Conservation (phyloP, 495 filamentous ascomycete genomes). For the Talaromyces adpressus region DNA sequence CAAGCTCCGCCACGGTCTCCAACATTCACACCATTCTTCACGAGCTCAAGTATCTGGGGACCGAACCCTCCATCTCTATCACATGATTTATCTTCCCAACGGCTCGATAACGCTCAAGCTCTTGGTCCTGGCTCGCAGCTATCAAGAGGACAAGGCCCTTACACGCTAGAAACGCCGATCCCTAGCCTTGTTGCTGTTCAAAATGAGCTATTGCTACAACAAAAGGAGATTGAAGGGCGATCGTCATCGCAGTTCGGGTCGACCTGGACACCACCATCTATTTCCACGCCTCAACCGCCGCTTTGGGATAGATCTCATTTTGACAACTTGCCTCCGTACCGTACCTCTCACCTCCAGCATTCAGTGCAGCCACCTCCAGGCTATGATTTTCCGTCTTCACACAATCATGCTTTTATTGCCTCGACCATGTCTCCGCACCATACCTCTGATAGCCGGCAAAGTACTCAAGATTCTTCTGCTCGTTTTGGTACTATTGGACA, state of each 20-base stretch:
- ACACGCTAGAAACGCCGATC: slow-evolving; percentile 6
- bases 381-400: slow-evolving; percentile 24
- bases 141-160: slow-evolving; percentile 17
- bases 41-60: slow-evolving; percentile 43
- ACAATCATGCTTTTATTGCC: slow-evolving; percentile 39
- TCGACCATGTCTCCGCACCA: slow-evolving; percentile 19
- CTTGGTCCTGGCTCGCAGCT: slow-evolving; percentile 18
- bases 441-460: slow-evolving; percentile 13
- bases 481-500: slow-evolving; percentile 36
- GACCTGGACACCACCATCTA: not conserved
- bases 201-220: not conserved
- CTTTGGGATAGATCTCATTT: not conserved
- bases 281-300: not conserved
- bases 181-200: slow-evolving; percentile 17
- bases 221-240: not conserved
- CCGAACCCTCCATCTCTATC: slow-evolving; percentile 22
- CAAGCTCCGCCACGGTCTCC: slow-evolving; percentile 22
- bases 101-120: slow-evolving; percentile 15
- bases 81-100: slow-evolving; percentile 16
- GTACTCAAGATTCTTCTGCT: slow-evolving; percentile 22
- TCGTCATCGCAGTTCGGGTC: not conserved
- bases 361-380: not conserved
- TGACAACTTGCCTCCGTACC: not conserved
- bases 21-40: slow-evolving; percentile 23
- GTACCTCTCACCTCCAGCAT: not conserved